phyloP scores from a whole-genome alignment of 2,329 filamentous ascomycete genomes.

The Ceratocystis papillata region DNA sequence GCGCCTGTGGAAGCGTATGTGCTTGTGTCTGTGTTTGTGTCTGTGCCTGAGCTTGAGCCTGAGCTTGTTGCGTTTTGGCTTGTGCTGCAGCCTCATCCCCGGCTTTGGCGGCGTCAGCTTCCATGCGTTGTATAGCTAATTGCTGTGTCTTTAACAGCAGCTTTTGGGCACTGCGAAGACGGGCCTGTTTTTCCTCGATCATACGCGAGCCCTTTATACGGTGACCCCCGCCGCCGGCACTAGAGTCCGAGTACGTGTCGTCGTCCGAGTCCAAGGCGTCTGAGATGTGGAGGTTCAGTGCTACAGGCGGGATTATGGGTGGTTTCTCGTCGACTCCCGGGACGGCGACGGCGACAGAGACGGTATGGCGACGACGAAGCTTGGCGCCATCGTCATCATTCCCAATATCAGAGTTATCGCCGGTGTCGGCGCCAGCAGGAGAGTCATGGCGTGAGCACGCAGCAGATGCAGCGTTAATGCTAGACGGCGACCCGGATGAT shows the following conservation, averaged over 20 bases:
- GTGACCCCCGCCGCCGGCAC: conserved; percentile 25
- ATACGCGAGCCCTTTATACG: conserved; percentile 26
- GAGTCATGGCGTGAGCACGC: conserved; percentile 16
- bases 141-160: conserved; percentile 31
- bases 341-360: conserved; percentile 24
- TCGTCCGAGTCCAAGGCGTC: conserved; percentile 27
- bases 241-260: conserved; percentile 27
- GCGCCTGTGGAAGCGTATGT: background rate
- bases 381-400: conserved; percentile 21
- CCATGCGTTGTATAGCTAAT: conserved; percentile 4
- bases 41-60: background rate
- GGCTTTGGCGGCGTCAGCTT: conserved; percentile 1
- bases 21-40: background rate
- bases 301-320: conserved; percentile 21
- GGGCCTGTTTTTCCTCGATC: conserved; percentile 33
- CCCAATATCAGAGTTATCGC: conserved; percentile 15
- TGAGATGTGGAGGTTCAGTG: conserved; percentile 24
- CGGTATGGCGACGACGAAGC: conserved; percentile 24
- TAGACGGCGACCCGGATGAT: conserved; percentile 4
- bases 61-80: background rate
- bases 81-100: background rate
- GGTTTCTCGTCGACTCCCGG: conserved; percentile 1
- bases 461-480: conserved; percentile 18
- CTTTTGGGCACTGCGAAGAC: conserved; percentile 35
- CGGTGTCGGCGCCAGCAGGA: conserved; percentile 9